phyloP scores from a whole-genome alignment of 2,329 filamentous ascomycete species.

The Pseudocercospora vitis region DNA sequence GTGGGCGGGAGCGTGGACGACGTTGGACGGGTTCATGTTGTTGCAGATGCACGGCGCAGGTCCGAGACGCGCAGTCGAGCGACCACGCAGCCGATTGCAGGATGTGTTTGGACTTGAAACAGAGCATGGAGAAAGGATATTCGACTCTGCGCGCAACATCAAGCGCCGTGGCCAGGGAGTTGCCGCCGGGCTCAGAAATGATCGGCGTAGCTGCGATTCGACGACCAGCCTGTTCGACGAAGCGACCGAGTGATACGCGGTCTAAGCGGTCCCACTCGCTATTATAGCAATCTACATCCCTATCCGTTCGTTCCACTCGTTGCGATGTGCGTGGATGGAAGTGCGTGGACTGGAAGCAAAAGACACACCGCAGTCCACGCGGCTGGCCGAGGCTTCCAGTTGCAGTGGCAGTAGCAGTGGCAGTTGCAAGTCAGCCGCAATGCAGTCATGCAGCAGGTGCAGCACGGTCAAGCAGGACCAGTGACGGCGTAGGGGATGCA shows the following conservation, averaged over 20 bases:
- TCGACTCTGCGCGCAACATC: background rate
- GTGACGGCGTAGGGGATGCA: background rate
- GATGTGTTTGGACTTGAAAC: background rate
- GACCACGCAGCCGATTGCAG: slow-evolving; percentile 4
- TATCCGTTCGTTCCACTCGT: background rate
- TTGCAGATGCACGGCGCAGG: slow-evolving; percentile 12
- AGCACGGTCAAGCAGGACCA: background rate
- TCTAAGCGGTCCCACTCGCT: background rate
- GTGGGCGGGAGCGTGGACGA: background rate
- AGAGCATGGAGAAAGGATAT: background rate
- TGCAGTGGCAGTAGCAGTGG: too few species aligned
- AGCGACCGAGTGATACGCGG: background rate
- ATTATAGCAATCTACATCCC: background rate
- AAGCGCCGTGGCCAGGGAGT: background rate
- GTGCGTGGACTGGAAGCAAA: background rate
- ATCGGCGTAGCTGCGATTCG: background rate
- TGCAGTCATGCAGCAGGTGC: too few species aligned
- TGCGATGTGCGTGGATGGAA: background rate
- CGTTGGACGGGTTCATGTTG: background rate
- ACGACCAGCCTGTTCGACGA: background rate
- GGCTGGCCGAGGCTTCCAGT: background rate
- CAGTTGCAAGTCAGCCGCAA: too few species aligned
- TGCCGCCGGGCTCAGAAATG: background rate
- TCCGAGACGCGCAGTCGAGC: background rate
- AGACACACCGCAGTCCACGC: background rate